Base-by-base conservation (phyloP, 441 rosid genomes). In the Arabidopsis lyrata region DNA sequence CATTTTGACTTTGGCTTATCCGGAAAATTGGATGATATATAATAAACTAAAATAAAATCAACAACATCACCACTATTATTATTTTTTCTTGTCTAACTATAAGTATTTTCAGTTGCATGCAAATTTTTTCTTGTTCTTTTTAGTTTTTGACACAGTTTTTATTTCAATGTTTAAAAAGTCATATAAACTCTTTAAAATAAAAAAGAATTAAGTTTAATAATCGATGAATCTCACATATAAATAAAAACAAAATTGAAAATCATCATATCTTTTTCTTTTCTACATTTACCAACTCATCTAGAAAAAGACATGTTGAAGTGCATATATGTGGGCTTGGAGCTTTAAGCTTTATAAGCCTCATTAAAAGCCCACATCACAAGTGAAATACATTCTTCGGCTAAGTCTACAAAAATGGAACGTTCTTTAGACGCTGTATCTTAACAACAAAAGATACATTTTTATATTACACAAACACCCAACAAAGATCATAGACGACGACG, bases 381-480 rank as follows among this genome's bases (percentile, higher is more conserved):
- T 20, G 15, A 16, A 27, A 50, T 9, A 50, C 6, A 49, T 35
- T 22, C 0, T 42, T 34, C 12, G 24, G 53, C 36, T 32, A 22
- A 27, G 9, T 20, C 14, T 32, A 73, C 64, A 45, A 73, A 54
- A 53, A 6, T 11, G 29, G 22, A 63, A 54, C 14, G 18, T 52
- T 34, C 29, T 27, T 55, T 4, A 54, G 62, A 39, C 15, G 38
- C 4, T 29, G 61, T 9, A 48, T 48, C 78, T 58, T 18, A 38
- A 58, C 68, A 66, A 55, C 78, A 70, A 55, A 63, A 63, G 61
- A 63, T 54, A 62, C 65, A 63, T 10, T 10, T 42, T 63, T 70
- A 76, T 18, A 64, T 39, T 55, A 76, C 75, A 76, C n/a, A 50
- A 69, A 76, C 66, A 58, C 29, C 70, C 3, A 47, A 47, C 45